Evolutionary conservation across 371 early-diverging fungal species (phyloP).

Genomic region (Lichtheimia ramosa): DNA sequence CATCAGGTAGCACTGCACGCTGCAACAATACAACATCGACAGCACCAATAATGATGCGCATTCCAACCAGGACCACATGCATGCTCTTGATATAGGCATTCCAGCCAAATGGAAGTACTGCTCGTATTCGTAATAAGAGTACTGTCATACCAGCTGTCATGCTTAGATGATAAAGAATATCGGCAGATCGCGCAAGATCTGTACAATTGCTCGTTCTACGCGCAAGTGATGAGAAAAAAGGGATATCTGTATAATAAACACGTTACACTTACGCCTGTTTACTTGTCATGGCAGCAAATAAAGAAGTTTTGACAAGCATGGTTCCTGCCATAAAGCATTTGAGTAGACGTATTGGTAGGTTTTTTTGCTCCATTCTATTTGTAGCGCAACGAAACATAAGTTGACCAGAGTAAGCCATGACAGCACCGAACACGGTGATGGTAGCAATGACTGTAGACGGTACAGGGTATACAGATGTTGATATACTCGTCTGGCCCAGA

Average conservation of each 20-base stretch:
- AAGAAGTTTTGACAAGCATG: constrained; percentile 5
- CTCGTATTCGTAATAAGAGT: constrained; percentile 28
- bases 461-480: background rate
- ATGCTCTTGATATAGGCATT: constrained; percentile 4
- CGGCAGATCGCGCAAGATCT: constrained; percentile 20
- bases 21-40: constrained; percentile 26
- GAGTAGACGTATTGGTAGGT: constrained; percentile 1
- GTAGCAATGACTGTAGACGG: background rate
- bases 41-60: constrained; percentile 28
- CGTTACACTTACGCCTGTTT: background rate
- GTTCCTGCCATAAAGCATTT: constrained; percentile 8
- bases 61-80: constrained; percentile 9
- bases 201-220: constrained; percentile 10
- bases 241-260: background rate
- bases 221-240: background rate
- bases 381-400: constrained; percentile 2
- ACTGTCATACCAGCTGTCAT: constrained; percentile 36
- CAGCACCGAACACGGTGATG: constrained; percentile 2
- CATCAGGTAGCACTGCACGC: constrained; percentile 5
- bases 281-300: constrained; percentile 8
- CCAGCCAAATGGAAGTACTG: constrained; percentile 27
- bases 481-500: no score
- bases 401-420: constrained; percentile 6
- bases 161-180: constrained; percentile 36
- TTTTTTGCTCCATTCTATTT: constrained; percentile 5